Percentiles rank a stretch among this genome's conserved stretches.
phyloP scores from a whole-genome alignment of 2,329 filamentous ascomycete species.

The Delphinella strobiligena region DNA sequence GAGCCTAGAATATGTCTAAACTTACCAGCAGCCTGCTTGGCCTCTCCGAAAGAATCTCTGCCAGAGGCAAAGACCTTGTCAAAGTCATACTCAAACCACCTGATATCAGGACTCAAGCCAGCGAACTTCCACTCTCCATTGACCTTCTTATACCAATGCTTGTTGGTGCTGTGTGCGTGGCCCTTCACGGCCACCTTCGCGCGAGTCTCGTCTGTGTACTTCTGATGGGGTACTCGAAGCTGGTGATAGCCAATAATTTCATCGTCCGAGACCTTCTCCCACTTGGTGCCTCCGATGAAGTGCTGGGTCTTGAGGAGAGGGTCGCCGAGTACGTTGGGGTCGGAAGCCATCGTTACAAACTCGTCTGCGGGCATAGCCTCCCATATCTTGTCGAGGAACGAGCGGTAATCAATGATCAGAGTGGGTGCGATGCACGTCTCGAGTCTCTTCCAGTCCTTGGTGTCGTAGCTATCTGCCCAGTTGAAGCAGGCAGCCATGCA shows the following conservation, averaged over 20 bases:
- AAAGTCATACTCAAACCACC: slow-evolving; percentile 45
- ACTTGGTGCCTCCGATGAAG: slow-evolving; percentile 41
- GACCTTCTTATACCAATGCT: slow-evolving; percentile 45
- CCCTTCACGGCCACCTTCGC: slow-evolving; percentile 40
- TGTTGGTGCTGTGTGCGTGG: slow-evolving; percentile 44
- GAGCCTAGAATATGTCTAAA: not conserved
- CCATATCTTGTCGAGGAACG: slow-evolving; percentile 43
- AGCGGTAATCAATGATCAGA: slow-evolving; percentile 55
- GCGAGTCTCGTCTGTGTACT: slow-evolving; percentile 37
- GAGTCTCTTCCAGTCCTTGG: slow-evolving; percentile 53
- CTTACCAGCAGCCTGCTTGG: slow-evolving; percentile 27
- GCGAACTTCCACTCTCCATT: slow-evolving; percentile 48
- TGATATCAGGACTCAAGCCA: slow-evolving; percentile 40
- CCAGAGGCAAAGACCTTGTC: slow-evolving; percentile 42
- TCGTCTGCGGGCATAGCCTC: slow-evolving; percentile 44
- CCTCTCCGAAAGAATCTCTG: slow-evolving; percentile 32
- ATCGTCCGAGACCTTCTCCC: slow-evolving; percentile 36
- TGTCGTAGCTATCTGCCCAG: slow-evolving; percentile 55
- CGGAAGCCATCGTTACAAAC: slow-evolving; percentile 41
- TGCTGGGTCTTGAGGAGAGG: slow-evolving; percentile 44
- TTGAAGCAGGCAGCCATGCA: slow-evolving; percentile 30
- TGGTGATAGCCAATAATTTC: slow-evolving; percentile 44
- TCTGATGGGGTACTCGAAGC: slow-evolving; percentile 46
- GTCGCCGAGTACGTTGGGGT: slow-evolving; percentile 42
- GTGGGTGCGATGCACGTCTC: slow-evolving; percentile 51